phyloP scores from a whole-genome alignment of 2,329 filamentous ascomycete species.

The Cercospora sp. region DNA sequence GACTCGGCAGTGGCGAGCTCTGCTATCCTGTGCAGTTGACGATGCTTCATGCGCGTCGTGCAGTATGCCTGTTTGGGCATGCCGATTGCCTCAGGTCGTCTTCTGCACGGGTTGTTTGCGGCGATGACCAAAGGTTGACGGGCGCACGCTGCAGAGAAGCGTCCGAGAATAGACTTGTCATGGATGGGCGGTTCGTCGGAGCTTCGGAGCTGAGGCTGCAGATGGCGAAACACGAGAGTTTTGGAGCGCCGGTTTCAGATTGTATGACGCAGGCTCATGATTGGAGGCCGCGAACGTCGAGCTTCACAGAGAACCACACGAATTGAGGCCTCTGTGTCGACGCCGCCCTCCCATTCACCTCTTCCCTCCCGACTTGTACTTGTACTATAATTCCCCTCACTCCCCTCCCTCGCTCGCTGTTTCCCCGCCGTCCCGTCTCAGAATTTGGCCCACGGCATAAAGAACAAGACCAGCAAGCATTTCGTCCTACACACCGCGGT shows the following conservation, averaged over 20 bases:
- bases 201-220: not conserved
- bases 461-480: not conserved
- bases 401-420: not conserved
- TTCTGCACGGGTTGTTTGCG: not conserved
- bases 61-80: not conserved
- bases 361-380: not conserved
- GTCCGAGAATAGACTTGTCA: slow-evolving; percentile 9
- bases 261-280: not conserved
- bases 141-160: not conserved
- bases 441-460: not conserved
- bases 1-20: not conserved
- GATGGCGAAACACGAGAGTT: not conserved
- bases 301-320: not conserved
- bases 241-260: not conserved
- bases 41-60: not conserved
- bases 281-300: not conserved
- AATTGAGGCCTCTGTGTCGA: not conserved
- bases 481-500: not conserved
- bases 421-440: not conserved
- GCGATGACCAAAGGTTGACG: not conserved
- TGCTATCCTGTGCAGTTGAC: not conserved
- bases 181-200: not conserved
- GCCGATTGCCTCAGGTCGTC: not conserved
- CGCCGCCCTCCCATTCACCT: not conserved
- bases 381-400: not conserved